Evolutionary conservation across 441 rosid genomes (phyloP).

Genomic region (Corymbia citriodora): DNA sequence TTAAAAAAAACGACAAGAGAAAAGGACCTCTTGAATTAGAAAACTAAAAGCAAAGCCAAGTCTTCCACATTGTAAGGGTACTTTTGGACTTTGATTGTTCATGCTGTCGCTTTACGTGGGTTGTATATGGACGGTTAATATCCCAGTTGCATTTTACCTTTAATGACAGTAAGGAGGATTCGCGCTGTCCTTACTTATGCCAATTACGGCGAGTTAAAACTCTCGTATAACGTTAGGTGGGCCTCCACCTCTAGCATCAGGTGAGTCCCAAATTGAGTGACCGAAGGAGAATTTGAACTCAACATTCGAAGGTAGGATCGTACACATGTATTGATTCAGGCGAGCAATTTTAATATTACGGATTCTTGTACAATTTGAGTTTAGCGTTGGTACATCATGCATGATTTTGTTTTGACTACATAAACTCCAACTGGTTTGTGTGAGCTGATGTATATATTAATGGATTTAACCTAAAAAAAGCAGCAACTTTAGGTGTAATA

Average conservation of each 20-base stretch:
- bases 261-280: background rate
- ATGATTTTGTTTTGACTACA: too few relatives aligned
- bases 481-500: too few relatives aligned
- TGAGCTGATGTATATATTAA: too few relatives aligned
- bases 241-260: background rate
- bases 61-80: background rate
- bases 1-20: background rate
- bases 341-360: too few relatives aligned
- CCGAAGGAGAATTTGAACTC: background rate
- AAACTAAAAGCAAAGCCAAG: background rate
- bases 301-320: background rate
- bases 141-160: background rate
- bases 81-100: background rate
- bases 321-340: too few relatives aligned
- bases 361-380: too few relatives aligned
- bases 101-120: background rate
- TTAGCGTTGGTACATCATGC: too few relatives aligned
- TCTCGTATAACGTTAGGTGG: background rate
- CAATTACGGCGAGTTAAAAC: background rate
- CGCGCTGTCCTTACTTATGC: fast-evolving
- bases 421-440: too few relatives aligned
- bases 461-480: too few relatives aligned
- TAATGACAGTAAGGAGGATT: background rate
- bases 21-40: background rate
- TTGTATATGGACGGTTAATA: background rate